These are phyloP conservation scores for Chenopodium formosanum DNA, from an alignment of 148 eudicot species.

Conservation along the genomic window DNA sequence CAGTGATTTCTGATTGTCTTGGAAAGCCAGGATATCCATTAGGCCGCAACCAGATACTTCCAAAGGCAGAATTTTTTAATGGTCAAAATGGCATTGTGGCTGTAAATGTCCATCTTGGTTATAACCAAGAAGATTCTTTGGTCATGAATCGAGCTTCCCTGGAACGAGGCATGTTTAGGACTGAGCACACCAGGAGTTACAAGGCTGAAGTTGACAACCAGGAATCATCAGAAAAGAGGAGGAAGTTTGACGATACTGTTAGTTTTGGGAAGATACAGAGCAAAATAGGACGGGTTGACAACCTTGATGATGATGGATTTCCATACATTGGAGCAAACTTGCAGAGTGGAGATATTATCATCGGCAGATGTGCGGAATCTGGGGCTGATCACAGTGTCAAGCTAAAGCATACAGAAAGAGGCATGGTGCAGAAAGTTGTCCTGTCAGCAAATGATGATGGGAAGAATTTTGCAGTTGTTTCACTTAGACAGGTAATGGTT, in stretches of 20 bases:
- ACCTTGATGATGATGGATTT: conserved; percentile 96
- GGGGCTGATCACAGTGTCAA: conserved; percentile 86
- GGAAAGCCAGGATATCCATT: conserved; percentile 53
- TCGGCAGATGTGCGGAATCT: conserved; percentile 72
- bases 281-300: conserved; percentile 78
- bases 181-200: conserved; percentile 84
- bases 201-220: conserved; percentile 82
- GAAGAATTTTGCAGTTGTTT: conserved; percentile 85
- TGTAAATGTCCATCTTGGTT: conserved; percentile 89
- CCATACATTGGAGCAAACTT: conserved; percentile 84
- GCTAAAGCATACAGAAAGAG: conserved; percentile 89
- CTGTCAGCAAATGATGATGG: conserved; percentile 94
- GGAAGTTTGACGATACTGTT: conserved; percentile 52
- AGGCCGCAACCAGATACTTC: conserved; percentile 44
- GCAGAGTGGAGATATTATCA: conserved; percentile 81
- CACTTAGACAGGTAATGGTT: conserved; percentile 77
- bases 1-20: conserved; percentile 72
- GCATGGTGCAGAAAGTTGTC: conserved; percentile 91
- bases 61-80: conserved; percentile 73
- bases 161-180: conserved; percentile 95
- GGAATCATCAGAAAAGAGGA: conserved; percentile 53
- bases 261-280: conserved; percentile 81
- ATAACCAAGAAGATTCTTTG: conserved; percentile 92
- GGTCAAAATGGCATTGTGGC: conserved; percentile 98
- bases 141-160: conserved; percentile 94